Conservation (phyloP, 305 asterid genomes). For the Solanum chacoense region DNA sequence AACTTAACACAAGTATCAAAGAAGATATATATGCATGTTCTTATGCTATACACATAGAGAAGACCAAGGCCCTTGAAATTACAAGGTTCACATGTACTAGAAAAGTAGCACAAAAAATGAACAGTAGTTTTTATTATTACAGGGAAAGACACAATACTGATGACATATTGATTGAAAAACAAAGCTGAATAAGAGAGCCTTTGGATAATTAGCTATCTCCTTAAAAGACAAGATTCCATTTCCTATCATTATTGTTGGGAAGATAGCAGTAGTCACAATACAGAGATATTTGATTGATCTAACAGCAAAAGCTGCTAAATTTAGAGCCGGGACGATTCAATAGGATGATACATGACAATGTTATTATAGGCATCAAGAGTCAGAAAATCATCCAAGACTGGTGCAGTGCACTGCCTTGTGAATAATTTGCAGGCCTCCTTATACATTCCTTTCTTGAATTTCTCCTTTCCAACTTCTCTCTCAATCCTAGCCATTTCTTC, state of each 20-base stretch:
- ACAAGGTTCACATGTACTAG: neutral
- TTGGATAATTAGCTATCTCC: neutral
- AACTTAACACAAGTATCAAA: neutral
- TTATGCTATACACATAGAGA: neutral
- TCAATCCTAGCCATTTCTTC: constrained; percentile 84
- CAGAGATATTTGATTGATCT: neutral
- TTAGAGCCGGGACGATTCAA: constrained; percentile 40
- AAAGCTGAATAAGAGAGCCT: neutral
- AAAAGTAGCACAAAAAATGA: neutral
- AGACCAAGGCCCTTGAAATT: neutral
- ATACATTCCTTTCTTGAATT: constrained; percentile 57
- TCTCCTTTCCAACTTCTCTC: constrained; percentile 65
- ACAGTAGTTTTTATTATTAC: neutral
- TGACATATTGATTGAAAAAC: neutral
- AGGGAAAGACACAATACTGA: neutral
- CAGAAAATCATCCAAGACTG: constrained; percentile 65
- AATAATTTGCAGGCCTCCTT: constrained; percentile 64
- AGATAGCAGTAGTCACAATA: neutral
- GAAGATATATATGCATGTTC: neutral
- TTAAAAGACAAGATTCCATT: neutral
- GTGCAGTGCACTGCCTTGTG: constrained; percentile 53
- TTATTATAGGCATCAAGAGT: constrained; percentile 71
- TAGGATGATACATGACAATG: constrained; percentile 56
- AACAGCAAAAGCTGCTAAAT: neutral
- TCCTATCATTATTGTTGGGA: neutral